A percentile compares a stretch with the other conserved stretches of the same genome.
phyloP scores from a whole-genome alignment of 257 asterid species.

The Solanum corneliomulleri region DNA sequence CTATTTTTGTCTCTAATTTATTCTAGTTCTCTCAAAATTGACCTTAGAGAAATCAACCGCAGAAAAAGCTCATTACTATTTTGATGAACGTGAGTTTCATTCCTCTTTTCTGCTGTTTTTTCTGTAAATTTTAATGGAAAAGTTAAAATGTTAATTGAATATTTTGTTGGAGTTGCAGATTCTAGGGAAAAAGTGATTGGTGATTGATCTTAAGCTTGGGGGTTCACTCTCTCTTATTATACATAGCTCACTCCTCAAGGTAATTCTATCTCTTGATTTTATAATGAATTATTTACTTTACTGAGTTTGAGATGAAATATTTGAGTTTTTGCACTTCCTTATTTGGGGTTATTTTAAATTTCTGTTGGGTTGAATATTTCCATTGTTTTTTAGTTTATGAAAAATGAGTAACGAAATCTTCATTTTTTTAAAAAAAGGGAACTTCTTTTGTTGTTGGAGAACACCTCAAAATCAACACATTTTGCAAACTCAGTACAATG shows the following conservation, averaged over 20 bases:
- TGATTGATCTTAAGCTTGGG: conserved; percentile 83
- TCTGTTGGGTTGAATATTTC: background rate
- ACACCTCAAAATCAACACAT: background rate
- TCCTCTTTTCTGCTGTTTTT: background rate
- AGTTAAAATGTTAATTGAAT: background rate
- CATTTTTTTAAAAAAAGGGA: rapidly evolving
- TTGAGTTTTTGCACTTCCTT: background rate
- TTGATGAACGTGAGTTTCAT: conserved; percentile 55
- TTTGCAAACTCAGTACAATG: background rate
- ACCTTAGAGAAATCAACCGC: conserved; percentile 57
- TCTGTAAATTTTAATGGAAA: background rate
- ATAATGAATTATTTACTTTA: background rate
- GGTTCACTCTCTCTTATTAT: conserved; percentile 79
- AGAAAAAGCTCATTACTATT: conserved; percentile 58
- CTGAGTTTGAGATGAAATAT: background rate
- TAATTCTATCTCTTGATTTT: conserved; percentile 2
- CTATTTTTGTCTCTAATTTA: background rate
- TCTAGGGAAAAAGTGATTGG: conserved; percentile 91
- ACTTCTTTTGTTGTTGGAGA: background rate
- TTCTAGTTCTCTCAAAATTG: background rate
- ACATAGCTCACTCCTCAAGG: conserved; percentile 85
- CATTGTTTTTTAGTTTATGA: background rate
- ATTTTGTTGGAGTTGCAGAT: conserved; percentile 25
- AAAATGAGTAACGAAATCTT: background rate
- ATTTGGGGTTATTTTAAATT: background rate